A percentile compares a stretch with the other conserved stretches of the same genome.
Conservation (phyloP, 768 basidiomycete genomes). For the Collybiopsis luxurians region DNA sequence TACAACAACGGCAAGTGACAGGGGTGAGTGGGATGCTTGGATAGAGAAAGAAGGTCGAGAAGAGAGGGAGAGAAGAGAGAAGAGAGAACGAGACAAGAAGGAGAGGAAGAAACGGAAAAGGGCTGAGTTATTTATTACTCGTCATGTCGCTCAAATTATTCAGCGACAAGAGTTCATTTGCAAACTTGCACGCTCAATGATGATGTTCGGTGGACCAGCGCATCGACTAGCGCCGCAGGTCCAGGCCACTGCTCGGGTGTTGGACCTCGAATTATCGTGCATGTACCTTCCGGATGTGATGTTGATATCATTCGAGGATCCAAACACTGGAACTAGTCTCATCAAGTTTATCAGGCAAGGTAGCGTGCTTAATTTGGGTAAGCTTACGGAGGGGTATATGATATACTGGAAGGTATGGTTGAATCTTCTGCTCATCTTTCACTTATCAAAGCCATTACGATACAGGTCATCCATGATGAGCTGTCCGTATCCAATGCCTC, state of each 20-base stretch:
- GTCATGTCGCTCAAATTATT: conserved; percentile 79
- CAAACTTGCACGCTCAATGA: conserved; percentile 81
- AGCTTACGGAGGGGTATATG: conserved; percentile 65
- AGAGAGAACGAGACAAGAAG: conserved; percentile 30
- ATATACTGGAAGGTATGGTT: conserved; percentile 67
- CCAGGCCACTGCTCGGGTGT: conserved; percentile 71
- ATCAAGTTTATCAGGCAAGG: conserved; percentile 77
- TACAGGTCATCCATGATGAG: conserved; percentile 79
- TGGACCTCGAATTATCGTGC: conserved; percentile 68
- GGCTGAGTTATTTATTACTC: conserved; percentile 78
- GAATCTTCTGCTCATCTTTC: neutral
- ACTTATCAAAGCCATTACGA: neutral
- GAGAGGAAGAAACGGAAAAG: conserved; percentile 54
- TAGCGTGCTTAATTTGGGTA: conserved; percentile 71
- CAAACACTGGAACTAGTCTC: conserved; percentile 73
- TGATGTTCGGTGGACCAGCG: conserved; percentile 85
- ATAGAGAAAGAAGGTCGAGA: conserved; percentile 15
- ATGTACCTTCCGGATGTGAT: conserved; percentile 76
- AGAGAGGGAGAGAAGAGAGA: conserved; percentile 12
- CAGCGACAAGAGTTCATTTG: conserved; percentile 82
- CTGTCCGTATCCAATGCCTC: conserved; percentile 74
- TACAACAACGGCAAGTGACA: conserved; percentile 23
- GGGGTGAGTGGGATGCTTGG: conserved; percentile 15
- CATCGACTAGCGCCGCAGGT: conserved; percentile 84
- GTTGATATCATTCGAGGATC: conserved; percentile 82